phyloP scores from a whole-genome alignment of 2,329 filamentous ascomycete species.

The Ceratocystis variospora region DNA sequence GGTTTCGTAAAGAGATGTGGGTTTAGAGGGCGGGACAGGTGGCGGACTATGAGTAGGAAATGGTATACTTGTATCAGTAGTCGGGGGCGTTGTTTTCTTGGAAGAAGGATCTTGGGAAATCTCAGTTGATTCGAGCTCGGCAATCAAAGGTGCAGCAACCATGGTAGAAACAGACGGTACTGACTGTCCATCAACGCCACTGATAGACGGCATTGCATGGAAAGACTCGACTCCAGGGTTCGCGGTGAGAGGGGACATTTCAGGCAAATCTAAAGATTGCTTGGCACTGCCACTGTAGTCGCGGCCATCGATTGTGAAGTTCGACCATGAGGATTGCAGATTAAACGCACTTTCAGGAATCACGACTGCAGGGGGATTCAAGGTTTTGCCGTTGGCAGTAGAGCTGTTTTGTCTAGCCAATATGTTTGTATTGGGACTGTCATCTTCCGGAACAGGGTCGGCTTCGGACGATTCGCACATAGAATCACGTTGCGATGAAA shows the following conservation, averaged over 20 bases:
- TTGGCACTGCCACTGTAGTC: conserved; percentile 24
- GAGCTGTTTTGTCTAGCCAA: conserved; percentile 19
- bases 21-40: conserved; percentile 31
- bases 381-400: conserved; percentile 32
- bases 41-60: conserved; percentile 40
- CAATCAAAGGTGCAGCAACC: not conserved
- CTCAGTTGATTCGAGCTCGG: not conserved
- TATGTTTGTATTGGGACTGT: not conserved
- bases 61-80: conserved; percentile 19
- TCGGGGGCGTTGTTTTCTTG: not conserved
- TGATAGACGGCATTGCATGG: not conserved
- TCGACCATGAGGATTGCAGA: conserved; percentile 47
- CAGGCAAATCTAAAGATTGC: conserved; percentile 10
- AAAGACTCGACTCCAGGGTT: not conserved
- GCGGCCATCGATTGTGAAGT: conserved; percentile 42
- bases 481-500: conserved; percentile 28
- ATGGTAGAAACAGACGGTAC: not conserved
- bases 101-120: not conserved
- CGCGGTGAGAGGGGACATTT: conserved; percentile 20
- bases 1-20: conserved; percentile 12
- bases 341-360: conserved; percentile 36
- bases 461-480: conserved; percentile 31
- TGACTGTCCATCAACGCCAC: not conserved
- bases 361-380: conserved; percentile 35
- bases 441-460: conserved; percentile 23